Evolutionary conservation across 495 filamentous ascomycete species (phyloP), one percentile per base, ranked within the genome.

Genomic region (Geopyxis carbonaria): DNA sequence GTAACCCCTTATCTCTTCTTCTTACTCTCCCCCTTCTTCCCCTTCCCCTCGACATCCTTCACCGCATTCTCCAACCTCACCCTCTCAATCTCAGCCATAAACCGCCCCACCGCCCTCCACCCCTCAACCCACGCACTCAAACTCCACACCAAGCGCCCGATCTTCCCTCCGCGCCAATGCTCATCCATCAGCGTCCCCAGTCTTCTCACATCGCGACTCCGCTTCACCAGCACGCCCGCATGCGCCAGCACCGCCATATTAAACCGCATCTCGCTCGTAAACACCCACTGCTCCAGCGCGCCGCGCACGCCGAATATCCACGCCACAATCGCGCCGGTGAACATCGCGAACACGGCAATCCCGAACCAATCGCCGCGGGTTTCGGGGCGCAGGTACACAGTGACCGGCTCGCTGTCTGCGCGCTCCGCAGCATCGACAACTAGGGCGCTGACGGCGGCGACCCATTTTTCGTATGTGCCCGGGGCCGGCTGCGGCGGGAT

Each of bases 181-280:
- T 47, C 43, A 22, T 42, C 39, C 32, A 56, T 23, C 41, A 22
- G 42, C 23, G 45, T 29, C 8, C 23, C 45, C 47, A 56, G 30
- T 21, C 42, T 39, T 34, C 46, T 50, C 18, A 55, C 20, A 41
- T 56, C 52, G 27, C 41, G 43, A 18, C 47, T 39, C 51, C 54
- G 50, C 52, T 56, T 56, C 14, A 56, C 44, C 33, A 56, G 30
- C 1, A 56, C 45, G 5, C 30, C 52, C 5, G 53, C 48, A 38
- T 56, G 52, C 22, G 55, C 24, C 10, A 45, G 9, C 23, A 47
- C 52, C 6, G 51, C 42, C 7, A 43, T 45, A 30, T 47, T 55
- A 21, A 56, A 51, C 41, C 48, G 50, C 52, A 43, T 53, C 38
- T 55, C 51, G 2, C 40, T 45, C 25, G 42, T 48, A 41, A 51